Percentiles rank a stretch among this genome's conserved stretches.
phyloP scores from a whole-genome alignment of 139 green algal genomes.

The Trebouxia sp. region DNA sequence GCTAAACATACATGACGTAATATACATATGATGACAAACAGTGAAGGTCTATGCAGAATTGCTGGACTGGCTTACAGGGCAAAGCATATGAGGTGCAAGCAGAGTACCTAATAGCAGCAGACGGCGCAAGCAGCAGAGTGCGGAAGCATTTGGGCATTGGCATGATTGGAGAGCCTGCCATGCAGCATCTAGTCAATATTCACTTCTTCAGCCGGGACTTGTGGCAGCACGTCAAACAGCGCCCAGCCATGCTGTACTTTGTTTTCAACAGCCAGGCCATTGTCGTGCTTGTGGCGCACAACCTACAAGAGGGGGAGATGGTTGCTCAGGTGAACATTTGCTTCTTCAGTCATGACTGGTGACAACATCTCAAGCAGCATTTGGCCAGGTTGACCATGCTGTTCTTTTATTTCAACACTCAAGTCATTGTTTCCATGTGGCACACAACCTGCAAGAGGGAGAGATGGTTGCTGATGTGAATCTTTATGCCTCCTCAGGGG shows the following conservation, averaged over 20 bases:
- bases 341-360: neutral
- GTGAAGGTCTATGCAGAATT: neutral
- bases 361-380: neutral
- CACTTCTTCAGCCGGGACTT: conserved; percentile 75
- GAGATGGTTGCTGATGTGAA: too few relatives aligned
- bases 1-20: neutral
- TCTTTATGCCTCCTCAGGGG: too few relatives aligned
- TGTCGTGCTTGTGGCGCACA: conserved; percentile 89
- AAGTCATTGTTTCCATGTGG: too few relatives aligned
- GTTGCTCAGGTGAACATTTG: conserved; percentile 76
- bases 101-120: conserved; percentile 70
- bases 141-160: conserved; percentile 53
- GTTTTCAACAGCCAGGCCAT: conserved; percentile 83
- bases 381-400: neutral
- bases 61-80: conserved; percentile 6
- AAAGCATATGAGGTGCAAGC: conserved; percentile 25
- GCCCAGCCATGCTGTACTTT: conserved; percentile 96
- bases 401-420: neutral
- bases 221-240: conserved; percentile 25
- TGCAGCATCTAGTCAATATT: conserved; percentile 90
- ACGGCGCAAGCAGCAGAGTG: conserved; percentile 68
- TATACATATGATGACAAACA: too few relatives aligned
- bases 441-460: too few relatives aligned
- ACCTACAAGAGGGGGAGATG: conserved; percentile 86
- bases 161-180: conserved; percentile 52